phyloP scores from a whole-genome alignment of 148 eudicot species.

The Camellia sinensis region DNA sequence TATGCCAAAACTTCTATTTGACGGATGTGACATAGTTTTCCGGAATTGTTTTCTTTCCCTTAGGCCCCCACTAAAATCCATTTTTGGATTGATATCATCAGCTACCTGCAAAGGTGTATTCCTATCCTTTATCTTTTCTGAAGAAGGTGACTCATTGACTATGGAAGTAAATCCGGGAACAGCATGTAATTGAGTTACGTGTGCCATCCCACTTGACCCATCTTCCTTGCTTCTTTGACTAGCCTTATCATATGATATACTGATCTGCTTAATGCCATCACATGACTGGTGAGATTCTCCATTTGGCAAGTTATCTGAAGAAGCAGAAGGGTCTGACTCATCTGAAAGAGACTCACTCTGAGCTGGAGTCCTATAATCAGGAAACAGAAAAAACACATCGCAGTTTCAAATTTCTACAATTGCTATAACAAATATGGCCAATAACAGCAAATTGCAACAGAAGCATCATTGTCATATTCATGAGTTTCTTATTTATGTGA shows the following conservation, averaged over 20 bases:
- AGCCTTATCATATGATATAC: slow-evolving; percentile 51
- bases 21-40: slow-evolving; percentile 36
- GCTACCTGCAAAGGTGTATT: slow-evolving; percentile 22
- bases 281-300: slow-evolving; percentile 39
- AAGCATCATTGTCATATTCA: slow-evolving; percentile 1
- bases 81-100: slow-evolving; percentile 33
- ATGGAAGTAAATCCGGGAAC: slow-evolving; percentile 56
- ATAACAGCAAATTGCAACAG: neutral
- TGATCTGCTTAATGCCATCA: slow-evolving; percentile 41
- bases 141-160: slow-evolving; percentile 38
- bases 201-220: slow-evolving; percentile 34
- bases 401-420: neutral
- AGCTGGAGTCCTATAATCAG: slow-evolving; percentile 69
- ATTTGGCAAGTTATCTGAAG: slow-evolving; percentile 53
- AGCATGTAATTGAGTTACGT: slow-evolving; percentile 45
- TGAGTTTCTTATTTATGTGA: neutral
- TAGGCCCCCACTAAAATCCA: slow-evolving; percentile 34
- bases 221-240: slow-evolving; percentile 41
- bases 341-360: slow-evolving; percentile 74
- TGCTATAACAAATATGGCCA: neutral
- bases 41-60: slow-evolving; percentile 32
- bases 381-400: neutral
- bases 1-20: slow-evolving; percentile 25
- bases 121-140: slow-evolving; percentile 29
- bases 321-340: slow-evolving; percentile 74